Conservation (phyloP, 768 basidiomycete genomes). For the Inosperma sp. region DNA sequence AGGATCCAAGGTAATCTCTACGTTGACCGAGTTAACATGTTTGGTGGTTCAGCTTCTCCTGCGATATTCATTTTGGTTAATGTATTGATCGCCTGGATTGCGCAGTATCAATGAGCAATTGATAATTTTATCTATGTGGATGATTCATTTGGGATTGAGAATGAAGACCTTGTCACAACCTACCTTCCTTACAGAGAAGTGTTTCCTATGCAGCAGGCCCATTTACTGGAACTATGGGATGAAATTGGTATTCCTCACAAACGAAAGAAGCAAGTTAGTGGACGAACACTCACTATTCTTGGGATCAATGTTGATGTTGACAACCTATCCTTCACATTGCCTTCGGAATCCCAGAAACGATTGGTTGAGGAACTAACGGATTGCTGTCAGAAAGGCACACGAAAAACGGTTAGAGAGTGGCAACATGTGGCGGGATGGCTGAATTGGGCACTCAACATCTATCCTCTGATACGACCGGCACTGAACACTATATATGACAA, state of each 20-base stretch:
- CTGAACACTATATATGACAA: slow-evolving; percentile 34
- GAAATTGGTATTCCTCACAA: slow-evolving; percentile 36
- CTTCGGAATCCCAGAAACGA: slow-evolving; percentile 1
- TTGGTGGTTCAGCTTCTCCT: slow-evolving; percentile 20
- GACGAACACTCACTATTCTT: slow-evolving; percentile 31
- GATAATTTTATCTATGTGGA: no score
- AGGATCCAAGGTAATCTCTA: slow-evolving; percentile 16
- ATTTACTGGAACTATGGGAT: slow-evolving; percentile 37
- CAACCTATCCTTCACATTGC: slow-evolving; percentile 27
- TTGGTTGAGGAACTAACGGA: slow-evolving; percentile 7
- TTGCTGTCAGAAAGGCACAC: not conserved
- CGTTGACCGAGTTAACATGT: no score
- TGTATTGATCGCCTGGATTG: slow-evolving; percentile 34
- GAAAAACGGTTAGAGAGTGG: slow-evolving; percentile 15
- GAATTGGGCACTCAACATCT: slow-evolving; percentile 41
- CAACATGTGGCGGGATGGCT: slow-evolving; percentile 31
- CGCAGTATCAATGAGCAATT: slow-evolving; percentile 17
- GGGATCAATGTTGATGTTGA: slow-evolving; percentile 35
- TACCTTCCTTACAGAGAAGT: slow-evolving; percentile 27
- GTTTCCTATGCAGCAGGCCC: slow-evolving; percentile 28
- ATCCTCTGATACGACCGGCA: slow-evolving; percentile 31
- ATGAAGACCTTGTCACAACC: slow-evolving; percentile 11
- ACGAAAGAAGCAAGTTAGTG: slow-evolving; percentile 35
- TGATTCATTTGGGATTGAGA: slow-evolving; percentile 22
- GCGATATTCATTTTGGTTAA: slow-evolving; percentile 30